phyloP scores from a whole-genome alignment of 2,329 filamentous ascomycete genomes.

The Penicillium sp. region DNA sequence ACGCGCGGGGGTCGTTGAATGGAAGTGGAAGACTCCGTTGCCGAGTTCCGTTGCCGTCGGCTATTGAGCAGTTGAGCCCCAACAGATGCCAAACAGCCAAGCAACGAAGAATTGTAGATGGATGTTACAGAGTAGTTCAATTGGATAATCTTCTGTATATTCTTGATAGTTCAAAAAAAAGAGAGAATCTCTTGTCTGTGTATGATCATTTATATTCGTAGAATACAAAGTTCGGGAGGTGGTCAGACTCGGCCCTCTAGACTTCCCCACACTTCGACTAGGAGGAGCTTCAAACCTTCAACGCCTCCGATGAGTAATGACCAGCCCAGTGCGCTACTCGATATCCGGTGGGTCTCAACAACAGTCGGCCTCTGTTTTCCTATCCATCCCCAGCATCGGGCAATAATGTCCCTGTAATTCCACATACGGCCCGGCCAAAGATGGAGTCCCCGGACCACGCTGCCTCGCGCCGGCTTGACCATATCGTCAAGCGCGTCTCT shows the following conservation, averaged over 20 bases:
- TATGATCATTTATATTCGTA: background rate
- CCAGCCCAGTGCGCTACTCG: slow-evolving; percentile 2
- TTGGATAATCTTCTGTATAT: background rate
- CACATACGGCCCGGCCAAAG: slow-evolving; percentile 18
- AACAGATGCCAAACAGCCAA: background rate
- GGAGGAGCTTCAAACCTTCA: slow-evolving; percentile 2
- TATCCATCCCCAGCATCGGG: slow-evolving; percentile 8
- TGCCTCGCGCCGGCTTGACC: slow-evolving; percentile 33
- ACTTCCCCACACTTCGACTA: background rate
- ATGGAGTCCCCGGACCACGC: slow-evolving; percentile 28
- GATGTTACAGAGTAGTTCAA: background rate
- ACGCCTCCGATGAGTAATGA: slow-evolving; percentile 24
- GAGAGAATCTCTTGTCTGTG: too few species aligned
- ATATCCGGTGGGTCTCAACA: slow-evolving; percentile 17
- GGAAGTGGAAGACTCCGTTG: slow-evolving; percentile 16
- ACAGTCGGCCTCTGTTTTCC: slow-evolving; percentile 20
- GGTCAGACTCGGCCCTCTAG: background rate
- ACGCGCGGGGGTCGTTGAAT: slow-evolving; percentile 18
- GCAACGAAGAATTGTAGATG: background rate
- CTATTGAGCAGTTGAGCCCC: slow-evolving; percentile 21
- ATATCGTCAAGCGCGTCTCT: slow-evolving; percentile 53
- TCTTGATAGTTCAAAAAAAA: background rate
- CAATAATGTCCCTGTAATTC: slow-evolving; percentile 19
- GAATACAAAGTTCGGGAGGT: background rate
- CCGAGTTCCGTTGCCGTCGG: slow-evolving; percentile 28